Evolutionary conservation across 768 basidiomycete species (phyloP).

Genomic region (Agrocybe praecox): DNA sequence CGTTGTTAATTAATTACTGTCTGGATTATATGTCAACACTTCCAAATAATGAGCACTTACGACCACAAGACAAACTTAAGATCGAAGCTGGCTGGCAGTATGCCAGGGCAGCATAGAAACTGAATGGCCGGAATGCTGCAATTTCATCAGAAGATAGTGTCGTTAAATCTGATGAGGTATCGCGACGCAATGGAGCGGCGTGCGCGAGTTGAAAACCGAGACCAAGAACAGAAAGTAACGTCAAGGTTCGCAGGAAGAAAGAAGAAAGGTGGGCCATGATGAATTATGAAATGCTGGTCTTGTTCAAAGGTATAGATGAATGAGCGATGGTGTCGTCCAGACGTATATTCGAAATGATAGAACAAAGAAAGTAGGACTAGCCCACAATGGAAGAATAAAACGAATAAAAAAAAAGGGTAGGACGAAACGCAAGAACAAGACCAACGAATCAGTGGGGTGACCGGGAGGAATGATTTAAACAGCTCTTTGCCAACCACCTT

Average conservation of each 20-base stretch:
- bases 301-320: neutral
- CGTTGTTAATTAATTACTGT: neutral
- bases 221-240: neutral
- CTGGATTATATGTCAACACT: neutral
- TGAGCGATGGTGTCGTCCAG: slow-evolving; percentile 6
- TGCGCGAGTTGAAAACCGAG: slow-evolving; percentile 7
- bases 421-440: neutral
- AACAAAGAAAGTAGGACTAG: slow-evolving; percentile 9
- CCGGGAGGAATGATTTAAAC: neutral
- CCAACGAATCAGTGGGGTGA: neutral
- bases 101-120: slow-evolving; percentile 51
- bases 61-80: slow-evolving; percentile 56
- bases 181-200: slow-evolving; percentile 10
- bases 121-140: slow-evolving; percentile 45
- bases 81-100: slow-evolving; percentile 48
- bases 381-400: slow-evolving; percentile 2
- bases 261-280: slow-evolving; percentile 9
- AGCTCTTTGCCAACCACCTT: neutral
- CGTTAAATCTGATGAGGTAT: slow-evolving; percentile 26
- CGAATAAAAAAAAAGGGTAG: slow-evolving; percentile 2
- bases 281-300: neutral
- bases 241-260: neutral
- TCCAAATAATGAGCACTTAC: slow-evolving; percentile 11
- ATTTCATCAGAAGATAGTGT: slow-evolving; percentile 43
- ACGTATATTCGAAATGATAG: slow-evolving; percentile 4